Base-by-base conservation (phyloP, 768 basidiomycete species). In the Brasilioporus rufonigricans region DNA sequence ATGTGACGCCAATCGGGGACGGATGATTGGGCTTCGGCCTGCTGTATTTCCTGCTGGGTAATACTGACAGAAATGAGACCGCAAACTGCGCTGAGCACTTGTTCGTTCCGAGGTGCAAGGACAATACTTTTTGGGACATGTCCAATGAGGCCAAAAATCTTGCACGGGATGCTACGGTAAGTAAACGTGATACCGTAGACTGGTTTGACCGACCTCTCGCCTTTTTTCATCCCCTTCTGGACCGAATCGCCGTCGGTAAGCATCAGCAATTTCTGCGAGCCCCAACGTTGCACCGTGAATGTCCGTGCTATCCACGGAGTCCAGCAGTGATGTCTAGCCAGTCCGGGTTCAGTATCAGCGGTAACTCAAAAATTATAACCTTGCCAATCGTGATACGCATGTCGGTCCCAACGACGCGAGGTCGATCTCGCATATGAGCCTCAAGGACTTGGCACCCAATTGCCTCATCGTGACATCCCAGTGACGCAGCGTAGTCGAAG, bases 401-500 rank as follows among this genome's bases (percentile, higher is more conserved):
- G 63, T 50, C 21, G 81, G 80, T 0, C 82, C 86, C 12, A 91
- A 72, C 18, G 48, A 69, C 14, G 69, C 56, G 13, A 88, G 74
- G 65, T 91, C 84, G 31, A 81, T 67, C 46, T 81, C 73, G 61
- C 87, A 89, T 48, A 97, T 80, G 14, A 74, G 73, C 41, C 84
- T 77, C 52, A 97, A 73, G 12, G 94, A 88, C 61, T 86, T 79
- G 9, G 93, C 84, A 23, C 86, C 91, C 12, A 93, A 73, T 51
- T 82, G 78, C 52, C 95, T 80, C 83, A 98, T 88, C 24, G 79
- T 70, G 4, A 80, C 69, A 65, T 98, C 95, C 95, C 95, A 98
- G 70, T 98, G 96, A 49, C 89, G 78, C 50, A 96, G 64, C 0
- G 88, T 86, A 41, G 88, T 84, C 57, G 82, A 74, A 36, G 91